Evolutionary conservation across 2,329 filamentous ascomycete species (phyloP).

Genomic region (Pseudogymnoascus pannorum): DNA sequence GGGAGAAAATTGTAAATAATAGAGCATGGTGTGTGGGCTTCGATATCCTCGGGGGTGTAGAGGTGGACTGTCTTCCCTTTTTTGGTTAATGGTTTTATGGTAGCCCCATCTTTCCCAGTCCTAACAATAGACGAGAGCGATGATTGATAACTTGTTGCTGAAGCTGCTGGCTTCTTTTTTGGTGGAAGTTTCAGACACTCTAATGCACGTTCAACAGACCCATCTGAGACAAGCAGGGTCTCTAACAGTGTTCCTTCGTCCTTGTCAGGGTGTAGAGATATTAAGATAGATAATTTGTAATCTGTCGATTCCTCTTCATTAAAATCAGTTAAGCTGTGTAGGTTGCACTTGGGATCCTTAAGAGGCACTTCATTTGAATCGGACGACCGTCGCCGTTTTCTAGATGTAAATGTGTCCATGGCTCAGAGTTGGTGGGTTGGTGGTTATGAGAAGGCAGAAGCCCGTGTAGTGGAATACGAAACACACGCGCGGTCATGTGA

Average conservation of each 20-base stretch:
- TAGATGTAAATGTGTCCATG: neutral
- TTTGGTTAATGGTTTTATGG: slow-evolving; percentile 35
- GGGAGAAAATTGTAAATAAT: slow-evolving; percentile 89
- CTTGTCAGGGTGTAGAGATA: slow-evolving; percentile 63
- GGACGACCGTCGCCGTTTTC: neutral
- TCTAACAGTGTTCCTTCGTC: slow-evolving; percentile 68
- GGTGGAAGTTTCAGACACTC: slow-evolving; percentile 39
- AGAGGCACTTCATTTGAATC: neutral
- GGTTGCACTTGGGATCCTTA: neutral
- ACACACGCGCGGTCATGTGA: neutral
- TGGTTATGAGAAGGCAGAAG: neutral
- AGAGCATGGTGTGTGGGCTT: slow-evolving; percentile 78
- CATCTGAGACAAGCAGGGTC: slow-evolving; percentile 67
- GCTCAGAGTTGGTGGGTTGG: neutral
- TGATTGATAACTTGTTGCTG: neutral
- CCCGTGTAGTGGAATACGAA: neutral
- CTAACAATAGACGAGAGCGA: neutral
- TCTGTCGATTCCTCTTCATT: slow-evolving; percentile 76
- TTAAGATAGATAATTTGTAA: slow-evolving; percentile 75
- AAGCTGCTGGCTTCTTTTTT: neutral
- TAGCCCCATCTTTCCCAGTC: neutral
- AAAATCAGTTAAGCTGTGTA: neutral
- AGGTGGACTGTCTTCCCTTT: slow-evolving; percentile 80
- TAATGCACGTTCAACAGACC: slow-evolving; percentile 62
- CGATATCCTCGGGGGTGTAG: slow-evolving; percentile 74